Conservation (phyloP, 192 early-diverging fungal genomes). For the Entomortierella lignicola region DNA sequence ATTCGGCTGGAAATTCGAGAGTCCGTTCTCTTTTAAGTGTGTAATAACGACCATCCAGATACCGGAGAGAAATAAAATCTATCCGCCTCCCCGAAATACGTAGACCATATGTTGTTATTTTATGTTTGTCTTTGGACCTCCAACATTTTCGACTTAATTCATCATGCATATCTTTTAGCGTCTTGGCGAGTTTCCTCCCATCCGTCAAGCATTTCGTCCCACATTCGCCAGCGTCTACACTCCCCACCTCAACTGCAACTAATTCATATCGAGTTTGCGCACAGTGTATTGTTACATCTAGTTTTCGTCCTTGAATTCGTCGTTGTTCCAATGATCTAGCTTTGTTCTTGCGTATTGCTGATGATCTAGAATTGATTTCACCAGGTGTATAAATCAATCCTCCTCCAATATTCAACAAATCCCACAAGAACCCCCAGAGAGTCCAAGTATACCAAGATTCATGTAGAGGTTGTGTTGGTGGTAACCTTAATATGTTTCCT, state of each 20-base stretch:
- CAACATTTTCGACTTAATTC: constrained; percentile 2
- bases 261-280: background rate
- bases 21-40: background rate
- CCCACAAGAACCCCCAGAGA: constrained; percentile 1
- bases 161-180: background rate
- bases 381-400: constrained; percentile 1
- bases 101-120: background rate
- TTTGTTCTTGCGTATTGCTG: constrained; percentile 1
- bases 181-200: background rate
- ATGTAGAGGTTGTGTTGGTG: background rate
- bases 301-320: background rate
- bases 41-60: background rate
- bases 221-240: background rate
- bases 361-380: constrained; percentile 1
- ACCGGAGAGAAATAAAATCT: background rate
- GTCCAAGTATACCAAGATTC: constrained; percentile 2
- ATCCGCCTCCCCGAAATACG: background rate
- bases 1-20: background rate
- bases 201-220: background rate
- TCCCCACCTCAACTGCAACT: background rate
- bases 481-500: background rate
- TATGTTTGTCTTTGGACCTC: background rate
- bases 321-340: background rate
- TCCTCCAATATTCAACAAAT: constrained; percentile 1
- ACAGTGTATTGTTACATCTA: constrained; percentile 2